phyloP scores from a whole-genome alignment of 2,329 filamentous ascomycete species.

The Sodiomyces alkalinus region DNA sequence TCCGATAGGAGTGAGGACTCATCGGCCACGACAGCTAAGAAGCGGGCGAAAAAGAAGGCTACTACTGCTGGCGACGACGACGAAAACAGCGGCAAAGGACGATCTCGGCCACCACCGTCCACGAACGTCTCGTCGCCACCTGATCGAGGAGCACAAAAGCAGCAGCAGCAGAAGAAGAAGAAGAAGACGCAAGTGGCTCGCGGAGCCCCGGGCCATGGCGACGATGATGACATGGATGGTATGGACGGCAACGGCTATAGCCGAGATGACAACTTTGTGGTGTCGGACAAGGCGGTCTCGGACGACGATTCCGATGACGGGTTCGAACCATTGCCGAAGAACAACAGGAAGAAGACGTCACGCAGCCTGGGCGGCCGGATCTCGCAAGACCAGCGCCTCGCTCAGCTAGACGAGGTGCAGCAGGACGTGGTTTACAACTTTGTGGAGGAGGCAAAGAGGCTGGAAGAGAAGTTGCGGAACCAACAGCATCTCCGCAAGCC shows the following conservation, averaged over 20 bases:
- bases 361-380: constrained; percentile 40
- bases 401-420: constrained; percentile 42
- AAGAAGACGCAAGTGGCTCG: constrained; percentile 10
- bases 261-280: constrained; percentile 33
- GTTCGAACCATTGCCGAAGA: constrained; percentile 27
- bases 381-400: constrained; percentile 36
- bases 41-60: constrained; percentile 18
- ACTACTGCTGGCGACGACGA: constrained; percentile 19
- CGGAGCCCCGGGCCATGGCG: constrained; percentile 19
- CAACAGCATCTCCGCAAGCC: constrained; percentile 38
- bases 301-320: constrained; percentile 25
- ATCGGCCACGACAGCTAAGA: constrained; percentile 16
- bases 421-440: constrained; percentile 50
- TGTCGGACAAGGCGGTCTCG: too few relatives aligned
- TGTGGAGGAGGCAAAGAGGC: constrained; percentile 41
- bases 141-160: constrained; percentile 9
- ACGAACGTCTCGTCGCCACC: constrained; percentile 40
- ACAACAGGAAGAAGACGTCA: constrained; percentile 9
- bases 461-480: constrained; percentile 48
- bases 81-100: constrained; percentile 10
- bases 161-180: constrained; percentile 14
- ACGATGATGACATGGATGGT: constrained; percentile 22
- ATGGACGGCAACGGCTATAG: constrained; percentile 29
- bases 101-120: constrained; percentile 16
- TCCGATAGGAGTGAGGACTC: constrained; percentile 14